These are phyloP conservation scores for Rubus parviflorus DNA, from an alignment of 306 rosid genomes.

Conservation along the genomic window DNA sequence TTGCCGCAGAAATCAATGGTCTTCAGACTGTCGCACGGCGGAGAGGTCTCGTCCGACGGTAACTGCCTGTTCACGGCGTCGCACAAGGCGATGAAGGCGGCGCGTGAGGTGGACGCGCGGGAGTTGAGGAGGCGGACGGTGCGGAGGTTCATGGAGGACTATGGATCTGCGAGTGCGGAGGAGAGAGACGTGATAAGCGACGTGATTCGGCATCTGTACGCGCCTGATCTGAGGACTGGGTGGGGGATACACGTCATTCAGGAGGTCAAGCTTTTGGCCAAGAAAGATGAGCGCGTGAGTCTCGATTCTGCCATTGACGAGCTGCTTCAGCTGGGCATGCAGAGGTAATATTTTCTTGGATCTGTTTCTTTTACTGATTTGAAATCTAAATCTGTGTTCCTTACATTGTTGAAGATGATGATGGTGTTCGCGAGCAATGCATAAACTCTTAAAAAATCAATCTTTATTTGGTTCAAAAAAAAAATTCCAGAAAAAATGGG, in stretches of 20 bases:
- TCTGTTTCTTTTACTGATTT: not conserved
- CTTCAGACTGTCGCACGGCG: constrained; percentile 86
- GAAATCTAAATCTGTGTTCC: not conserved
- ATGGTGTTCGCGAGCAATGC: not conserved
- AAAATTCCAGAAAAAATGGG: not conserved
- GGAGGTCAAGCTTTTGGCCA: constrained; percentile 90
- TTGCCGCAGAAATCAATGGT: constrained; percentile 56
- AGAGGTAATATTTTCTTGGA: constrained; percentile 48
- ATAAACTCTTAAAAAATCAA: not conserved
- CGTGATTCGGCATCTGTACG: constrained; percentile 79
- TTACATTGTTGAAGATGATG: not conserved
- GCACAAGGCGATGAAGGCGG: constrained; percentile 64
- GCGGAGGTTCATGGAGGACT: constrained; percentile 65
- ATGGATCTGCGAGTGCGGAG: constrained; percentile 59
- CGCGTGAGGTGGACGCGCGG: constrained; percentile 57
- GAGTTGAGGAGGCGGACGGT: constrained; percentile 84
- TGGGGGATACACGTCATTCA: constrained; percentile 97
- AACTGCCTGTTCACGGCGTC: constrained; percentile 95
- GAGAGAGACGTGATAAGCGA: constrained; percentile 57
- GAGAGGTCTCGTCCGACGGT: constrained; percentile 92
- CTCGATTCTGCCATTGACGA: constrained; percentile 81
- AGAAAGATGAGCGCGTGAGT: constrained; percentile 69
- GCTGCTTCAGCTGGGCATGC: constrained; percentile 87
- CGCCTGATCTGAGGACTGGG: constrained; percentile 86
- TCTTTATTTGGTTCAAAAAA: not conserved